Conservation (phyloP, 164 flowering plant species). For the Tinospora cordifolia region DNA sequence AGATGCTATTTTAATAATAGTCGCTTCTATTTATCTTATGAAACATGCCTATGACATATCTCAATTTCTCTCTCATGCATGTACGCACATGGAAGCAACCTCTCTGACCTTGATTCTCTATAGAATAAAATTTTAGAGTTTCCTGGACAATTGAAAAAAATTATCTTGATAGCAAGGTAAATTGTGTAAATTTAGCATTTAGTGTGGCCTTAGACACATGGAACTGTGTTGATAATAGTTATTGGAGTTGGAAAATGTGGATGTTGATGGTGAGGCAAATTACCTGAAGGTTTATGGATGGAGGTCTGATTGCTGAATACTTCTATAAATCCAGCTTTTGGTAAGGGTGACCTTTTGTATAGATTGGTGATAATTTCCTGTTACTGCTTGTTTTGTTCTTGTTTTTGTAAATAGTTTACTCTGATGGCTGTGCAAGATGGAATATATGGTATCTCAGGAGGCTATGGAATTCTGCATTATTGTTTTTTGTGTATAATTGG, state of each 20-base stretch:
- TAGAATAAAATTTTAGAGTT: background rate
- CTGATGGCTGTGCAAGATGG: background rate
- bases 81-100: background rate
- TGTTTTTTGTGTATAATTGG: background rate
- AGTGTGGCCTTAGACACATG: background rate
- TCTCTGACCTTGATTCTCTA: background rate
- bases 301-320: background rate
- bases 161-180: background rate
- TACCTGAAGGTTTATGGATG: background rate
- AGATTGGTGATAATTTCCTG: background rate
- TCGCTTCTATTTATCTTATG: no score
- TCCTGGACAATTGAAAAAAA: background rate
- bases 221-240: background rate
- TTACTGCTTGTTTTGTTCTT: background rate
- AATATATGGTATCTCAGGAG: background rate
- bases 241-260: constrained; percentile 6
- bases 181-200: background rate
- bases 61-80: background rate
- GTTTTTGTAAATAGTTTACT: background rate
- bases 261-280: background rate
- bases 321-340: constrained; percentile 1
- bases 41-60: no score
- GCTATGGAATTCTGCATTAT: background rate
- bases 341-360: background rate
- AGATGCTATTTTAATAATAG: no score